phyloP scores from a whole-genome alignment of 2,329 filamentous ascomycete genomes.

The Fusarium sp. region DNA sequence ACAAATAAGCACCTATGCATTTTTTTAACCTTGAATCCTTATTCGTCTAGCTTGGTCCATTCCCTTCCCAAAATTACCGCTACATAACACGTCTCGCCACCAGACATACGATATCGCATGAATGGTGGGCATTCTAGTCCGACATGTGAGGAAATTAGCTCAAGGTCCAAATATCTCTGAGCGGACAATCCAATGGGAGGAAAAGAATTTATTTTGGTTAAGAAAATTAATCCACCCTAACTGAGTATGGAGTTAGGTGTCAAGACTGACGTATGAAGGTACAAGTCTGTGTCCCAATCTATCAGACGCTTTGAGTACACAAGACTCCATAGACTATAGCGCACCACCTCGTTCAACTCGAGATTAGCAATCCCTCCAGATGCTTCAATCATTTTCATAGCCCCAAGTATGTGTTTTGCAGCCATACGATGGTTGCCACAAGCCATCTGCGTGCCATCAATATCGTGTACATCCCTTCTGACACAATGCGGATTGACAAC shows the following conservation, averaged over 20 bases:
- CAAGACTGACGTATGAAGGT: neutral
- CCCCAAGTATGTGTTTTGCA: slow-evolving; percentile 19
- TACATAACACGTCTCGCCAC: slow-evolving; percentile 5
- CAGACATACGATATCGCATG: neutral
- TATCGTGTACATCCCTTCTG: accelerated
- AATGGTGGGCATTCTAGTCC: neutral
- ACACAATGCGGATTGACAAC: neutral
- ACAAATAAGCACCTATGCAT: slow-evolving; percentile 26
- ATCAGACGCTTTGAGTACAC: slow-evolving; percentile 17
- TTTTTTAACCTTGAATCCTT: slow-evolving; percentile 35
- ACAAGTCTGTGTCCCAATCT: slow-evolving; percentile 8
- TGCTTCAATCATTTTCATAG: slow-evolving; percentile 9
- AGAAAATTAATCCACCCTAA: neutral
- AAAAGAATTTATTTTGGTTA: neutral
- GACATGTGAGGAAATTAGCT: neutral
- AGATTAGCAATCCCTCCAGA: neutral
- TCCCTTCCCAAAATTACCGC: neutral
- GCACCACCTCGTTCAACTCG: slow-evolving; percentile 7
- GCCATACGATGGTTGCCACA: slow-evolving; percentile 15
- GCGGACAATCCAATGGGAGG: neutral
- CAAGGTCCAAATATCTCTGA: neutral
- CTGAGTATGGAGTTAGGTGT: slow-evolving; percentile 9
- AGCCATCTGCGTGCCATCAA: neutral
- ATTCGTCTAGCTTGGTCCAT: slow-evolving; percentile 9
- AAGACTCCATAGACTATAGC: slow-evolving; percentile 11